Base-by-base conservation (phyloP, 148 eudicot species). In the Chenopodium suecicum region DNA sequence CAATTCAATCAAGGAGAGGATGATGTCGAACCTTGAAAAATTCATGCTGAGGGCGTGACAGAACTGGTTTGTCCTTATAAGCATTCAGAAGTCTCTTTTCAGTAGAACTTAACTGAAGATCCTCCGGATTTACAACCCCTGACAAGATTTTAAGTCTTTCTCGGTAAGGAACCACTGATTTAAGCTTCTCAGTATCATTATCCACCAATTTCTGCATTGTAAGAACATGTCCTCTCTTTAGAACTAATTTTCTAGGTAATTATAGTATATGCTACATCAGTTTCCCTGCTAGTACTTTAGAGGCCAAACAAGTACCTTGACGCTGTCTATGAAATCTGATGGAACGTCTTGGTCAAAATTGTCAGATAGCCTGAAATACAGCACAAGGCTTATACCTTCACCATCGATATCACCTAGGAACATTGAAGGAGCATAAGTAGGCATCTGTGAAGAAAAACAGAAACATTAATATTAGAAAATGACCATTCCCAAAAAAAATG, bases 41-140 rank as follows among this genome's bases (percentile, higher is more conserved):
- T 60, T 85, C 88, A 76, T 95, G 98, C 60, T 95, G 98, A 32
- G 98, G 98, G n/a, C 98, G 91, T 29, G 97, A 90, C 60, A 95
- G 91, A 17, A 95, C 98, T 7, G 98, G 98, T 82, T 95, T 95
- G 52, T 93, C 93, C 78, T 91, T 93, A 41, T 95, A 95, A 48
- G 98, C 95, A 64, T 89, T 89, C 37, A 95, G 80, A 75, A 95
- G 97, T 87, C 91, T 93, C 84, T 84, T 93, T 82, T 95, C 98
- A 63, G 97, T 89, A 77, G 97, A 87, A 77, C 86, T 89, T 77
- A 91, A 83, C 60, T 86, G 88, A 75, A 95, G 93, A 80, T 93
- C 98, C 27, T 95, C 98, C 11, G 98, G 94, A 83, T 95, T 95
- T 54, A 87, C 95, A 60, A 93, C 83, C 29, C 93, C 93, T 0